These are phyloP conservation scores for Rhodotorula sp. DNA, from an alignment of 1,284 basidiomycete species.

Conservation along the genomic window DNA sequence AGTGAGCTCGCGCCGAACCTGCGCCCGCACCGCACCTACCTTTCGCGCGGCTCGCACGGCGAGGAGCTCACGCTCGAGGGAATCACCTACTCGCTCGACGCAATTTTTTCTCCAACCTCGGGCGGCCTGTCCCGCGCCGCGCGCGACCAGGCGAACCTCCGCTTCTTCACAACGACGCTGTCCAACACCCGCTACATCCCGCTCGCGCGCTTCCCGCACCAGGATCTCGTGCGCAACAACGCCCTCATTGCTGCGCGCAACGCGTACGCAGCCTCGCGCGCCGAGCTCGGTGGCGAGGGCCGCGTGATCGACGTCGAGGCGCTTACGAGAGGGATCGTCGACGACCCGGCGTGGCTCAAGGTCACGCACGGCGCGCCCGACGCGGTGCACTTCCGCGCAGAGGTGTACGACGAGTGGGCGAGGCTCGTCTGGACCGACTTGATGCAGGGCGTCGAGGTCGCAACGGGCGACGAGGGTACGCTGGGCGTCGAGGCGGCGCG, in stretches of 20 bases:
- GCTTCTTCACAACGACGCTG: constrained; percentile 33
- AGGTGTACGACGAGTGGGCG: constrained; percentile 37
- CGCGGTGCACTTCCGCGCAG: constrained; percentile 34
- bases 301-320: constrained; percentile 29
- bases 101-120: constrained; percentile 2
- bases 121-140: constrained; percentile 5
- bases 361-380: constrained; percentile 16
- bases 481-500: constrained; percentile 6
- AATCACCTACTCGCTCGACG: constrained; percentile 18
- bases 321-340: constrained; percentile 30
- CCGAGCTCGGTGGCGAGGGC: constrained; percentile 7
- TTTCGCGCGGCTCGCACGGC: constrained; percentile 35
- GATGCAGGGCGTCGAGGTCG: not conserved
- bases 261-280: not conserved
- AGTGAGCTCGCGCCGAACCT: not conserved
- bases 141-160: constrained; percentile 12
- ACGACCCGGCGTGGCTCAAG: constrained; percentile 27
- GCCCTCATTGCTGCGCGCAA: constrained; percentile 35
- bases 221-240: constrained; percentile 36
- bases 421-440: constrained; percentile 36
- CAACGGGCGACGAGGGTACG: not conserved
- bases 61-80: constrained; percentile 23
- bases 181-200: constrained; percentile 37
- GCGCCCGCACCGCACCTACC: constrained; percentile 30
- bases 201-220: constrained; percentile 35